These are phyloP conservation scores for Saturnispora silvae DNA, from an alignment of 805 yeast species.

Conservation along the genomic window DNA sequence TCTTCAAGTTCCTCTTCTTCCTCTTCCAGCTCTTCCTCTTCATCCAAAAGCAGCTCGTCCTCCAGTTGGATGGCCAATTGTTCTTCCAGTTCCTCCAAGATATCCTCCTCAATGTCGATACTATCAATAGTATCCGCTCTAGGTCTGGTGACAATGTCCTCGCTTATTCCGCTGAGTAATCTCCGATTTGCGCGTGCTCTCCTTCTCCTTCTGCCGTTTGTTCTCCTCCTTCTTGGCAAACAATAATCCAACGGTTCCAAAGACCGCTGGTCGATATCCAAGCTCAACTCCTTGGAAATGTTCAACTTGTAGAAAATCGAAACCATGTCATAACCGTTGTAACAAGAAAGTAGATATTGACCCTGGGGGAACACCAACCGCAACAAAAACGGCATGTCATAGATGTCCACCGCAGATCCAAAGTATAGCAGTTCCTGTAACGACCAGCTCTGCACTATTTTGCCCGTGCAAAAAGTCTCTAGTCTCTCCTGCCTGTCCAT, in stretches of 20 bases:
- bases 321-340: constrained; percentile 20
- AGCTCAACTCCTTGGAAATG: constrained; percentile 24
- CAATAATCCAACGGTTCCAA: constrained; percentile 21
- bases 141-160: no score
- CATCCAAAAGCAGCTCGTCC: neutral
- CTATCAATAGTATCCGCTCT: neutral
- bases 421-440: constrained; percentile 23
- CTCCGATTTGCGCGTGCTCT: constrained; percentile 6
- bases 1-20: neutral
- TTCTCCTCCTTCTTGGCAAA: constrained; percentile 20
- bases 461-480: constrained; percentile 1
- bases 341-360: constrained; percentile 20
- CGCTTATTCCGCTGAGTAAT: neutral
- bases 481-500: no score
- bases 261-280: constrained; percentile 22
- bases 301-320: constrained; percentile 24
- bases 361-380: constrained; percentile 22
- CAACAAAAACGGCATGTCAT: constrained; percentile 22
- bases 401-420: constrained; percentile 26
- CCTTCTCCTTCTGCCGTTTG: constrained; percentile 6
- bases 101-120: neutral
- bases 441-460: constrained; percentile 15
- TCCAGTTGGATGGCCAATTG: neutral
- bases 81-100: neutral
- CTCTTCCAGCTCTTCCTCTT: neutral